phyloP scores from a whole-genome alignment of 2,329 filamentous ascomycete genomes.

The Trichoderma sp. region DNA sequence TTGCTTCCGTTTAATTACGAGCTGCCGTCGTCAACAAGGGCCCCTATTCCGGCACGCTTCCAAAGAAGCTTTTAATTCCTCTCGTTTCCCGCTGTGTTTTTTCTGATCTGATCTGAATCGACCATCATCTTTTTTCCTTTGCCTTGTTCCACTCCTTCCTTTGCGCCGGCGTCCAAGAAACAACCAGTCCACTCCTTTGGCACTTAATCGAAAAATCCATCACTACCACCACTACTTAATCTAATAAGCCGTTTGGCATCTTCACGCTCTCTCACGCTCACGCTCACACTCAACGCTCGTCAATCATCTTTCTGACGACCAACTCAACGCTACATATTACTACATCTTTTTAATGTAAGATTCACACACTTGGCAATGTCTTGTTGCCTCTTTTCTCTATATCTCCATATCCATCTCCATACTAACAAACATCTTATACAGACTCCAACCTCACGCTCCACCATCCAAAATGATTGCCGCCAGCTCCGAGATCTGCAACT shows the following conservation, averaged over 20 bases:
- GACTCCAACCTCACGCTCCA: constrained; percentile 4
- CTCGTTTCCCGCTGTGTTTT: background rate
- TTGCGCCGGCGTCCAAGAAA: constrained; percentile 11
- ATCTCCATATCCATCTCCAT: background rate
- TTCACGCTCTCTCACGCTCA: constrained; percentile 2
- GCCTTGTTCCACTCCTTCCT: constrained; percentile 7
- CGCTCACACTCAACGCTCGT: background rate
- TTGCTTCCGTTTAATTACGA: constrained; percentile 17
- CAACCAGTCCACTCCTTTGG: constrained; percentile 14
- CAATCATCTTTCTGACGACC: background rate
- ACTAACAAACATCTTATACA: background rate
- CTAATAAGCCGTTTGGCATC: background rate
- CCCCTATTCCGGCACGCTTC: constrained; percentile 9
- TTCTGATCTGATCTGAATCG: background rate
- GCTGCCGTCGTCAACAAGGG: constrained; percentile 15
- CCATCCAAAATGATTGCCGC: constrained; percentile 40
- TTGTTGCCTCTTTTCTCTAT: background rate
- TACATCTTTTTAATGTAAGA: constrained; percentile 9
- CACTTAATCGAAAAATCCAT: constrained; percentile 8
- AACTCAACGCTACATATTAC: background rate
- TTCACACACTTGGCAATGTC: background rate
- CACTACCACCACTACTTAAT: background rate
- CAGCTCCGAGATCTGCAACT: constrained; percentile 42
- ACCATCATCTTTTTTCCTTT: background rate
- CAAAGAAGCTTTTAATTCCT: constrained; percentile 12